Conservation (phyloP, 1,284 basidiomycete genomes). For the Irpex rosettiformis region DNA sequence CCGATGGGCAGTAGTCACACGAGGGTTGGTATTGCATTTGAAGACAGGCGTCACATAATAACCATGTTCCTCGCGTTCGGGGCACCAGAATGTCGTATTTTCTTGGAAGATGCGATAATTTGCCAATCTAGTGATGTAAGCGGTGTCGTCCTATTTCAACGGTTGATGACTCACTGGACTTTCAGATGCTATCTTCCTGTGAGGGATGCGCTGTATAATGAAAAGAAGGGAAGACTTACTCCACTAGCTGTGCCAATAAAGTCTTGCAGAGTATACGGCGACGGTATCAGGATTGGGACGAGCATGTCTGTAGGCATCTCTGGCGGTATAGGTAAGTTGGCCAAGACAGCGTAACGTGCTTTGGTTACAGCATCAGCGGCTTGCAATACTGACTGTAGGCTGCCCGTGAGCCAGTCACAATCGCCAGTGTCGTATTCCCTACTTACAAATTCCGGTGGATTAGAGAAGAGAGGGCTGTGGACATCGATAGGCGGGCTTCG, state of each 20-base stretch:
- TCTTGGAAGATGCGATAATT: conserved; percentile 66
- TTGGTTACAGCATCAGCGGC: conserved; percentile 48
- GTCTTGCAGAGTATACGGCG: conserved; percentile 61
- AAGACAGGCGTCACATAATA: conserved; percentile 67
- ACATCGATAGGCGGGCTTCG: conserved; percentile 2
- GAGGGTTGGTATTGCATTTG: conserved; percentile 74
- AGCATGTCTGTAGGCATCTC: conserved; percentile 61
- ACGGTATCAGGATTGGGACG: conserved; percentile 61
- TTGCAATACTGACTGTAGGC: conserved; percentile 3
- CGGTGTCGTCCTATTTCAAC: conserved; percentile 6
- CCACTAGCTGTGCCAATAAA: conserved; percentile 59
- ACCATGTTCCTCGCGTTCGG: conserved; percentile 75
- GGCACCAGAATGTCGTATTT: conserved; percentile 69
- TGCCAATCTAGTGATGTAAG: conserved; percentile 41
- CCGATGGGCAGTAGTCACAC: conserved; percentile 66
- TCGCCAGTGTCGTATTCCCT: no score
- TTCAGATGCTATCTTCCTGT: conserved; percentile 8
- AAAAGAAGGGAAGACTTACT: conserved; percentile 36
- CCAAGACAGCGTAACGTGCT: conserved; percentile 52
- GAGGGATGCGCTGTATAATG: neutral
- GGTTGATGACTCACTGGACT: conserved; percentile 8
- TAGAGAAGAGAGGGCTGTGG: conserved; percentile 18
- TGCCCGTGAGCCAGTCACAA: neutral
- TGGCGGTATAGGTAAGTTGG: conserved; percentile 55
- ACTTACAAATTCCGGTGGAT: conserved; percentile 2